These are phyloP conservation scores for Fusarium sterilihyphosum DNA, from an alignment of 2,329 filamentous ascomycete genomes.

Conservation along the genomic window DNA sequence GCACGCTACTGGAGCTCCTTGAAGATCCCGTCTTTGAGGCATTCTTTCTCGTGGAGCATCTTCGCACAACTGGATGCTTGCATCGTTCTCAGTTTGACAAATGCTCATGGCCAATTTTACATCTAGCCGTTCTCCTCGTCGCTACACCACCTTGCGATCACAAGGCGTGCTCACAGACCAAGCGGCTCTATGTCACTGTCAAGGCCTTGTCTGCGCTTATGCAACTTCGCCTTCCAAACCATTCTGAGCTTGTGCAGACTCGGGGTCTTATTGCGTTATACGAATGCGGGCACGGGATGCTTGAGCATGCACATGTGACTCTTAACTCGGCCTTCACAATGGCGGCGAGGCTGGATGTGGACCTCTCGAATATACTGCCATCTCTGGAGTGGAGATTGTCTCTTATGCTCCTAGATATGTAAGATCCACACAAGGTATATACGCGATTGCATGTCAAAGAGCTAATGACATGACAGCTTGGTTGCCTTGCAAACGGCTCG, in stretches of 20 bases:
- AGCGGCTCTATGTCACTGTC: background rate
- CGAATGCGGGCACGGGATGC: background rate
- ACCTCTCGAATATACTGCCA: background rate
- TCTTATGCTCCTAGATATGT: background rate
- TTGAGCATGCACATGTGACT: background rate
- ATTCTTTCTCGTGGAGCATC: background rate
- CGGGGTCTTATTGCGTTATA: background rate
- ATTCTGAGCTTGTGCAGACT: background rate
- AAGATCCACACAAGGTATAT: background rate
- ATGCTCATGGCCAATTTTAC: background rate
- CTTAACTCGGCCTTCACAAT: background rate
- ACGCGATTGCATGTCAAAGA: no score
- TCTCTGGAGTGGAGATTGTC: background rate
- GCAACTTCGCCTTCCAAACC: background rate
- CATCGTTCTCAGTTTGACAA: background rate
- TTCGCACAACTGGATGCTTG: fast-evolving
- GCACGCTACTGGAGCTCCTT: background rate
- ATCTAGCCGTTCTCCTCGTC: background rate
- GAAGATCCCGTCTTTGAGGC: background rate
- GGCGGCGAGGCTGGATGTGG: background rate
- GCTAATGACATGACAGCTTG: background rate
- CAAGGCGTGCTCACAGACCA: background rate
- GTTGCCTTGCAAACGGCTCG: background rate
- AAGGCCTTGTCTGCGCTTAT: background rate
- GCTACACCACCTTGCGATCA: background rate